Evolutionary conservation across 352 stramenopile genomes (phyloP), one percentile per base, ranked within the genome.

Genomic region (Plasmopara muralis): DNA sequence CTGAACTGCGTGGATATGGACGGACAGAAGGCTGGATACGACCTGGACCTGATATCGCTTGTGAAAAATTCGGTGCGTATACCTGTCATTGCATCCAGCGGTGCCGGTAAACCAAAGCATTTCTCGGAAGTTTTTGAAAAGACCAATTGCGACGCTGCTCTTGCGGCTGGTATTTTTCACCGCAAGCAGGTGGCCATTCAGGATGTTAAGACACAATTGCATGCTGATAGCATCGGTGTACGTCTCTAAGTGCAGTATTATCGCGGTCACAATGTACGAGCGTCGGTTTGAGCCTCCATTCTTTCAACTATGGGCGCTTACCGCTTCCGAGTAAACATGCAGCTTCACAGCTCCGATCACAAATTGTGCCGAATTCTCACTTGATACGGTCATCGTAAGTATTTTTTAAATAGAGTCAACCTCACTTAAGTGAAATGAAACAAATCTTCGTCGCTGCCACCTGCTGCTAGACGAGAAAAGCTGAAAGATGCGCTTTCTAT

Each of bases 1-100:
- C 70, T 99, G 7, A 99, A 99, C 67, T 98, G 95, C 62, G 97
- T 99, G 53, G 96, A 99, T 68, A 98, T 98, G 87, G 96, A 99
- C 68, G 96, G 96, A 31, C 95, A 99, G 56, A 88, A 95, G 59
- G 79, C 83, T 30, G 93, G 98, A 2, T 96, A 95, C 48, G 77
- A 82, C 33, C 35, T 83, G 31, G 68, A 83, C 41, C 55, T 93
- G 39, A 66, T 90, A 15, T 52, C 57, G 47, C 65, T 88, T 6
- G 82, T 90, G 31, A 90, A 90, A 62, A 66, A 73, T 15, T 83
- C 92, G 25, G 95, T 99, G 43, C 84, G 72, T 10, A 98, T 99
- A 55, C 96, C 96, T 1, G 95, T 99, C 6, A 95, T 99, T 74
- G 96, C 96, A 9, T 98, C 93, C 47, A 98, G 93, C 58, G 96